Evolutionary conservation across 495 filamentous ascomycete species (phyloP), one percentile per base, ranked within the genome.

Genomic region (Hyaloscypha bicolor): DNA sequence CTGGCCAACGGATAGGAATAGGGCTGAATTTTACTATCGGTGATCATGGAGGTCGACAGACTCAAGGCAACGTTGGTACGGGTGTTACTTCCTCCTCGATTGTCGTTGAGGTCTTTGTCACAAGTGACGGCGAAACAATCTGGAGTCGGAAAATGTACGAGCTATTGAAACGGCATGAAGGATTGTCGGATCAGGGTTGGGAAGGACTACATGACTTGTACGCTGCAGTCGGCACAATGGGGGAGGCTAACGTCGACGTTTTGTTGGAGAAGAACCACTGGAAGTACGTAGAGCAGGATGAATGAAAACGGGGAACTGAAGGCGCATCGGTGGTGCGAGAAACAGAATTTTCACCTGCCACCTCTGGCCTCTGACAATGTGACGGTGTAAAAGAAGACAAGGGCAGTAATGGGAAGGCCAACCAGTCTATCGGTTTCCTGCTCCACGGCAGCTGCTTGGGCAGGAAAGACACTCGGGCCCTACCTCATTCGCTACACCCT

Each of bases 51-150:
- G 16, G 9, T 48, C 30, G 30, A n/a, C 30, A 19, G 30, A 33
- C 6, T 16, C 5, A 59, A 35, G 30, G 35, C 25, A 35, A n/a
- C 6, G 30, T 19, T 3, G n/a, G 6, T n/a, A 16, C 25, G 56
- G 25, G 16, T 33, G 56, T 9, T 19, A 22, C 59, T 19, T 21
- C 37, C 30, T 61, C 59, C 25, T 35, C 32, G 3, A 42, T 61
- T 25, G 59, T n/a, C 9, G n/a, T 61, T 16, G 32, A 61, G 33
- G 32, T 61, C 12, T 61, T 61, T 48, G 8, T 61, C 16, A 42
- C 59, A 48, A 61, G 59, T 12, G 59, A 61, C 32, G 59, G 59
- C 8, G 32, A 48, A 11, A 39, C 14, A 48, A 22, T 45, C 9
- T 4, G 25, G 33, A 48, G 33, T 42, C 19, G 33, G 33, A 29